Base-by-base conservation (phyloP, 805 yeast species). In the Candida lessepsii region DNA sequence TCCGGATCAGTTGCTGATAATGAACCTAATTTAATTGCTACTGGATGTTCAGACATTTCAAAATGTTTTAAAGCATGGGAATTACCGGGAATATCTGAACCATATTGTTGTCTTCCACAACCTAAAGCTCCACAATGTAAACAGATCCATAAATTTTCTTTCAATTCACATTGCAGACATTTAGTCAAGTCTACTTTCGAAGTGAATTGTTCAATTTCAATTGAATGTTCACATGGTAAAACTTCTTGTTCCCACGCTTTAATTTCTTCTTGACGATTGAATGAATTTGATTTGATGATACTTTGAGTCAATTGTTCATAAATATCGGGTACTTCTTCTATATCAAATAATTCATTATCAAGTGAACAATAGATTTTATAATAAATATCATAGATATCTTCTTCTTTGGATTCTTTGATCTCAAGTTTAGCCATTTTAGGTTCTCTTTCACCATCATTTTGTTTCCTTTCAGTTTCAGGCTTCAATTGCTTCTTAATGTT, bases 21-120 rank as follows among this genome's bases (percentile, higher is more conserved):
- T 0, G 96, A 87, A 0, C 99, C 99, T 33, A 93, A 64, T 54
- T 93, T 93, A 6, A 90, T 86, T 0, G 97, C 96, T 13, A 90
- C 78, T 2, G 87, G 78, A 61, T 93, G 99, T 0, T 68, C 70
- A 0, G 76, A 49, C 0, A 45, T 26, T 27, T 82, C 77, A 54
- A 59, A 82, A 61, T 93, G 99, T 0, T 61, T 57, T 44, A 91
- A 65, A 0, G 96, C 98, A 60, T 93, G 99, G 0, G 96, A 81
- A 56, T 91, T 80, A 5, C 99, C 99, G n/a, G 89, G 83, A 25
- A 67, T 45, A 9, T 85, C 78, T 17, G 95, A 91, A 25, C 98
- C 99, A 56, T 86, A 87, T 61, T 93, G 99, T 23, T 81, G 81
- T 48, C 99, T 71, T 5, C 99, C 99, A 65, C 99, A 93, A 4